Percentiles rank a stretch among this genome's conserved stretches.
These are phyloP conservation scores for Globisporangium cederbergense DNA, from an alignment of 352 stramenopile species.

Conservation along the genomic window DNA sequence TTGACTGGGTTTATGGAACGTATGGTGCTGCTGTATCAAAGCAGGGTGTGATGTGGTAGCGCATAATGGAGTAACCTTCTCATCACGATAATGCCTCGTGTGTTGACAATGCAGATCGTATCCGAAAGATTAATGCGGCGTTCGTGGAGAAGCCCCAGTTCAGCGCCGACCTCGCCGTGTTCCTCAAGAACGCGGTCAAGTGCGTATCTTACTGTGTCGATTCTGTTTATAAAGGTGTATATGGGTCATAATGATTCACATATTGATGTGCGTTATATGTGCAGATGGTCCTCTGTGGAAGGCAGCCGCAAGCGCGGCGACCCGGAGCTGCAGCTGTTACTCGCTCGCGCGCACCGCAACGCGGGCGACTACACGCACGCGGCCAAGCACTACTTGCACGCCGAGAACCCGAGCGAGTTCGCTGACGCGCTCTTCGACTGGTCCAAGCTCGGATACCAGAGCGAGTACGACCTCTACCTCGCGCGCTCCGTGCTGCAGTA, in stretches of 20 bases:
- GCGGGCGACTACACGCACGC: conserved; percentile 62
- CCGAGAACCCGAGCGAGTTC: conserved; percentile 68
- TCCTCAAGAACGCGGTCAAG: conserved; percentile 84
- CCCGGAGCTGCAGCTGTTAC: conserved; percentile 68
- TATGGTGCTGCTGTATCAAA: too few species aligned
- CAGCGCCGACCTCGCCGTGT: conserved; percentile 55
- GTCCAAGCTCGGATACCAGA: conserved; percentile 70
- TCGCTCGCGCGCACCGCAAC: conserved; percentile 47
- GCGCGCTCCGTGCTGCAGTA: conserved; percentile 78
- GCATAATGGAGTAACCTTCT: background rate
- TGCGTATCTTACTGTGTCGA: conserved; percentile 22
- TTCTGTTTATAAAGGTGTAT: background rate
- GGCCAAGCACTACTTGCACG: conserved; percentile 78
- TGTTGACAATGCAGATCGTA: conserved; percentile 23
- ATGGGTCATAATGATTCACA: background rate
- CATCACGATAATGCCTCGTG: background rate
- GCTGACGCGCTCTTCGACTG: conserved; percentile 70
- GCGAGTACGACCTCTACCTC: conserved; percentile 80
- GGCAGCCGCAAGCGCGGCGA: conserved; percentile 73
- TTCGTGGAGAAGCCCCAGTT: conserved; percentile 69
- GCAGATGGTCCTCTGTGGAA: conserved; percentile 63
- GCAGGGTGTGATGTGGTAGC: background rate
- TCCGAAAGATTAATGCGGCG: conserved; percentile 58
- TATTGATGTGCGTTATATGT: background rate
- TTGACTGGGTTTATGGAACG: background rate